phyloP scores from a whole-genome alignment of 805 yeast genomes.

The Hagleromyces aurorensis region DNA sequence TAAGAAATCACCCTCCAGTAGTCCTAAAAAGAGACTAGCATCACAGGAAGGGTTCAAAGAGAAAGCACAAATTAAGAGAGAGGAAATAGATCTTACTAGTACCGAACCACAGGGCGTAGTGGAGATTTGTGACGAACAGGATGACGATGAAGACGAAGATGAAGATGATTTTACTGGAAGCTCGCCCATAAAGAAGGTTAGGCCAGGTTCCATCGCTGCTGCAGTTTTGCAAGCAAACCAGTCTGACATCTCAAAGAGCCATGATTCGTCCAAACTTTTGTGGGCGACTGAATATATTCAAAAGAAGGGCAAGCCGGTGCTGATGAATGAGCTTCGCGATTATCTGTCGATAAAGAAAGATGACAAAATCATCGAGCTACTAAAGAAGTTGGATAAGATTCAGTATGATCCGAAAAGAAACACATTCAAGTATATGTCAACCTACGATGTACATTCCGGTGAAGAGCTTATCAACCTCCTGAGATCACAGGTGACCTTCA shows the following conservation, averaged over 20 bases:
- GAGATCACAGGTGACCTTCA: constrained; percentile 75
- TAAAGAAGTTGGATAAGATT: constrained; percentile 72
- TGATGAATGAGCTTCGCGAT: constrained; percentile 54
- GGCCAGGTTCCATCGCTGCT: constrained; percentile 29
- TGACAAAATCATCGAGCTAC: constrained; percentile 58
- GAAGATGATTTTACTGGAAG: constrained; percentile 17
- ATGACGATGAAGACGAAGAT: constrained; percentile 13
- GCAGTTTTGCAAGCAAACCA: constrained; percentile 27
- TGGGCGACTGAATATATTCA: constrained; percentile 90
- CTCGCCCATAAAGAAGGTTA: constrained; percentile 25
- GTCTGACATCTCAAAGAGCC: constrained; percentile 32
- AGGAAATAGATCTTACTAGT: constrained; percentile 9
- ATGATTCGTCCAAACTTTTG: constrained; percentile 77
- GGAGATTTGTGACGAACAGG: constrained; percentile 20
- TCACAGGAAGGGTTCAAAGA: constrained; percentile 5
- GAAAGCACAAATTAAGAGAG: constrained; percentile 1
- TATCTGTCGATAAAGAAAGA: constrained; percentile 53
- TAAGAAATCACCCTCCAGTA: constrained; percentile 10
- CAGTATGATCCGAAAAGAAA: constrained; percentile 51
- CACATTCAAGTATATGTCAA: constrained; percentile 79
- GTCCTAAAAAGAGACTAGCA: constrained; percentile 11
- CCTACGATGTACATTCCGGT: constrained; percentile 77
- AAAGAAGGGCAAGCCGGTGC: constrained; percentile 56
- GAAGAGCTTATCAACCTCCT: constrained; percentile 69
- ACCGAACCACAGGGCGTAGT: no score